Evolutionary conservation across 2,329 filamentous ascomycete genomes (phyloP), one percentile per base, ranked within the genome.

Genomic region (Sclerotiophoma versabilis): DNA sequence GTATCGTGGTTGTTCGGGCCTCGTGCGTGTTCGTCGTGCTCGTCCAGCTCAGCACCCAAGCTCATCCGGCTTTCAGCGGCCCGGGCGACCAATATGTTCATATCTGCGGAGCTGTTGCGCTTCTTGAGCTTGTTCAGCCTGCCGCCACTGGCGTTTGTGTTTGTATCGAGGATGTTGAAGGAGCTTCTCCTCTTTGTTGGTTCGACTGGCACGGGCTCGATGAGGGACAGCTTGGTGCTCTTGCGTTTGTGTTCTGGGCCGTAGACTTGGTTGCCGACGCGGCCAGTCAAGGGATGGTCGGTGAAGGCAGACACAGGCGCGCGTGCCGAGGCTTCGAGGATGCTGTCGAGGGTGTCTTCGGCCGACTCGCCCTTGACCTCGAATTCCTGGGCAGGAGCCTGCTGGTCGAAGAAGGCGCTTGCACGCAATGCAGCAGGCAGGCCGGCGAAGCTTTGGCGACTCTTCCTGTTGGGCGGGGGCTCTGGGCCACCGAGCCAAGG

Each of bases 231-330:
- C 49, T 74, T 68, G 6, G 70, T 68, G 23, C 58, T 81, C 83
- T 61, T 83, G 77, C 60, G 27, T 54, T 59, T 63, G 47, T 63
- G 64, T 50, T 69, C 74, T 63, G 54, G 70, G 58, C 89, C 89
- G 69, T 95, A 96, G 0, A 93, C 84, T n/a, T n/a, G n/a, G n/a
- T n/a, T n/a, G n/a, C n/a, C n/a, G n/a, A n/a, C n/a, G n/a, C n/a
- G n/a, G 4, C 92, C 92, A 23, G 88, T 90, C 68, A 90, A 92
- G 0, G 88, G 85, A 72, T 97, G 92, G 68, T 97, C 92, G 0
- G 90, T 96, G 66, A 98, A 98, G 22, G 93, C 93, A 62, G 83
- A 91, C 25, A 96, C 92, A 1, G 95, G 95, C 0, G 95, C 93
- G 55, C 83, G 85, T 2, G 91, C 90, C 2, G 93, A 95, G 7